phyloP scores from a whole-genome alignment of 495 filamentous ascomycete genomes.

The Recurvomyces mirabilis region DNA sequence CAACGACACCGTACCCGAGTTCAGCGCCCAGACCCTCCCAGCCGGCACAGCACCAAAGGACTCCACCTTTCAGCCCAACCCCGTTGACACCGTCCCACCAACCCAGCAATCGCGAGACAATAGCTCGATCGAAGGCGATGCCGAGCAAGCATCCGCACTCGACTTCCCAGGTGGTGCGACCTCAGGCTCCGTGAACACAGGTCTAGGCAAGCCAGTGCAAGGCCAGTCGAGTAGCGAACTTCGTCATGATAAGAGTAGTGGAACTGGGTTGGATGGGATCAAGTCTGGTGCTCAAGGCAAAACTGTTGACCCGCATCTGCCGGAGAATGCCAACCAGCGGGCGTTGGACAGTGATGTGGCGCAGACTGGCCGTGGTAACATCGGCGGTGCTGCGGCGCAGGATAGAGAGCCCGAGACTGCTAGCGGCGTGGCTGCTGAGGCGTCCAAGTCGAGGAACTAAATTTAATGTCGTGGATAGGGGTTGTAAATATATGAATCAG shows the following conservation, averaged over 20 bases:
- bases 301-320: slow-evolving; percentile 17
- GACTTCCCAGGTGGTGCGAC: slow-evolving; percentile 54
- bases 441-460: background rate
- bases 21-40: slow-evolving; percentile 47
- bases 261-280: slow-evolving; percentile 47
- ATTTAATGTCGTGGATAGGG: background rate
- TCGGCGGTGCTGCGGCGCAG: slow-evolving; percentile 32
- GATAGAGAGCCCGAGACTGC: slow-evolving; percentile 37
- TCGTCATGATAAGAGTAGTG: slow-evolving; percentile 39
- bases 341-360: slow-evolving; percentile 33
- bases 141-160: slow-evolving; percentile 29
- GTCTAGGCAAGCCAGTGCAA: slow-evolving; percentile 48
- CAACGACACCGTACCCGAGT: slow-evolving; percentile 53
- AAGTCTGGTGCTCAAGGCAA: slow-evolving; percentile 22
- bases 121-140: slow-evolving; percentile 26
- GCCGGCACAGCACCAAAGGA: slow-evolving; percentile 55
- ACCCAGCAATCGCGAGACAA: slow-evolving; percentile 35
- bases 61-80: slow-evolving; percentile 48
- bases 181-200: slow-evolving; percentile 48
- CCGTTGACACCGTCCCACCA: slow-evolving; percentile 34
- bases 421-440: slow-evolving; percentile 38
- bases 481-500: background rate
- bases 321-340: slow-evolving; percentile 24
- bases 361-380: slow-evolving; percentile 30
- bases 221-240: slow-evolving; percentile 52